Conservation (phyloP, 1,139 yeast genomes). For the Scheffersomyces lignicola region DNA sequence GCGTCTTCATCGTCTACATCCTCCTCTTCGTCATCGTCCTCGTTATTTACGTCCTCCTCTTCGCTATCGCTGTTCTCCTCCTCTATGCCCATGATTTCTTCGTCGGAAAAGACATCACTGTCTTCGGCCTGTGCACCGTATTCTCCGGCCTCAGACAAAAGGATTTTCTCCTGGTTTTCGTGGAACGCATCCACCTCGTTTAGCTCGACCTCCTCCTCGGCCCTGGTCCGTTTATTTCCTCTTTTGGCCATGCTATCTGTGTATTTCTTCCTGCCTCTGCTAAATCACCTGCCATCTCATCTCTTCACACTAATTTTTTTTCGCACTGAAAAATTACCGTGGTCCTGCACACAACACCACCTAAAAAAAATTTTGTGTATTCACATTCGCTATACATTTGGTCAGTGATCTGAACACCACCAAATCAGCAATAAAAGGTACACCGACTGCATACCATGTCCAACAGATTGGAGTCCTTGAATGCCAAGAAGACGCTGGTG, state of each 20-base stretch:
- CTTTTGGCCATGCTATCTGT: conserved; percentile 12
- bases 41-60: conserved; percentile 36
- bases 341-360: conserved; percentile 1
- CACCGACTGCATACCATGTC: too few relatives aligned
- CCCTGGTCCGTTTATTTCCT: conserved; percentile 12
- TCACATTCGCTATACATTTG: too few relatives aligned
- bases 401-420: too few relatives aligned
- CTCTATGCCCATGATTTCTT: conserved; percentile 27
- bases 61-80: conserved; percentile 21
- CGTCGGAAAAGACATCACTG: conserved; percentile 39
- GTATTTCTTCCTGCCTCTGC: conserved; percentile 3
- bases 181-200: conserved; percentile 77
- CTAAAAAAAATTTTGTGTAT: conserved; percentile 3
- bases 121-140: conserved; percentile 27
- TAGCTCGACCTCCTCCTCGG: conserved; percentile 33
- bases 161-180: conserved; percentile 60
- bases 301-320: conserved; percentile 8
- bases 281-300: conserved; percentile 9
- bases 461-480: conserved; percentile 46
- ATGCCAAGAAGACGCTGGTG: conserved; percentile 29
- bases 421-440: neutral
- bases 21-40: conserved; percentile 27
- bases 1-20: conserved; percentile 48
- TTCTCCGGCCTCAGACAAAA: conserved; percentile 59
- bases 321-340: conserved; percentile 1